phyloP scores from a whole-genome alignment of 148 eudicot species.

The Cornus florida region DNA sequence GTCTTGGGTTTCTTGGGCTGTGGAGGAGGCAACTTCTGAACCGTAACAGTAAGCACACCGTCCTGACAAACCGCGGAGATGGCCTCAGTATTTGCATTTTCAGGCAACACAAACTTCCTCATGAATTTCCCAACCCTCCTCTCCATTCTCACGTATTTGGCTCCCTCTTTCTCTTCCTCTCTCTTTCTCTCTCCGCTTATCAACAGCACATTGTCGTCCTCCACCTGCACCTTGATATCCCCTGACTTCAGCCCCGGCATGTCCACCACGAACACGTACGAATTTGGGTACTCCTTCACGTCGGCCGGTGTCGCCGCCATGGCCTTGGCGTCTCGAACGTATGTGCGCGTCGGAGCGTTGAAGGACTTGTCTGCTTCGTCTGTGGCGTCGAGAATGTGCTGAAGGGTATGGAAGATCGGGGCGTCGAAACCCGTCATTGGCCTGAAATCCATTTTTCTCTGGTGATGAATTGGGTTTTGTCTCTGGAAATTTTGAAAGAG shows the following conservation, averaged over 20 bases:
- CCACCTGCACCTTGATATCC: slow-evolving; percentile 63
- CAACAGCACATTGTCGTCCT: slow-evolving; percentile 61
- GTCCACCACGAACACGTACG: slow-evolving; percentile 62
- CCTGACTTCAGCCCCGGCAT: slow-evolving; percentile 73
- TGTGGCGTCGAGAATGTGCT: slow-evolving; percentile 46
- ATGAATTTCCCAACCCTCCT: slow-evolving; percentile 68
- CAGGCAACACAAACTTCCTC: slow-evolving; percentile 78
- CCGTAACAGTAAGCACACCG: slow-evolving; percentile 64
- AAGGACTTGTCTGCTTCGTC: slow-evolving; percentile 30
- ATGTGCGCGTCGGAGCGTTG: slow-evolving; percentile 41
- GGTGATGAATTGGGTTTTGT: neutral
- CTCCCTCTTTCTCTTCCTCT: slow-evolving; percentile 55
- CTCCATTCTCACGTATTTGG: slow-evolving; percentile 71
- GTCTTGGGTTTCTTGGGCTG: slow-evolving; percentile 75
- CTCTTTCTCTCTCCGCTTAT: slow-evolving; percentile 65
- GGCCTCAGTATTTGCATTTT: slow-evolving; percentile 51
- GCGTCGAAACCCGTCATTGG: slow-evolving; percentile 46
- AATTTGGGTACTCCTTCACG: slow-evolving; percentile 54
- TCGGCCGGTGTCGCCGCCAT: slow-evolving; percentile 71
- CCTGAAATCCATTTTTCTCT: slow-evolving; percentile 54
- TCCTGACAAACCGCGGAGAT: slow-evolving; percentile 62
- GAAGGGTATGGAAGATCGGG: slow-evolving; percentile 44
- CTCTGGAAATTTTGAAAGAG: too few relatives aligned
- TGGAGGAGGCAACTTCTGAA: slow-evolving; percentile 62
- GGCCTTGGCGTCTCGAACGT: slow-evolving; percentile 64